phyloP scores from a whole-genome alignment of 768 basidiomycete species.

The Amanita polypyramis region DNA sequence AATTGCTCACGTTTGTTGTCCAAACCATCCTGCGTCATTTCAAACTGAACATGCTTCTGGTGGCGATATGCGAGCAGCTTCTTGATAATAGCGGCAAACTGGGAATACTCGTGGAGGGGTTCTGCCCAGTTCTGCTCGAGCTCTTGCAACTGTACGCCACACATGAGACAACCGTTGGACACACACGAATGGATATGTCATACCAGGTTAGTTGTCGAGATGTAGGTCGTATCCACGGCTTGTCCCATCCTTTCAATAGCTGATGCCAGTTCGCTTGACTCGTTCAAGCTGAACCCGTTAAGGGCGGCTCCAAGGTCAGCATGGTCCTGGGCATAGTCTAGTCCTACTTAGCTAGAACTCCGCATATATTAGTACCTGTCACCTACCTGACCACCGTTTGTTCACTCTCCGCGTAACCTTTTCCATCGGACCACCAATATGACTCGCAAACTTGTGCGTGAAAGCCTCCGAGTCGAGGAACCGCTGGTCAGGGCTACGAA shows the following conservation, averaged over 20 bases:
- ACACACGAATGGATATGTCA: slow-evolving; percentile 14
- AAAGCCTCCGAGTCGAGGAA: slow-evolving; percentile 95
- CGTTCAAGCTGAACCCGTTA: slow-evolving; percentile 90
- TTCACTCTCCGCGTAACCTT: slow-evolving; percentile 87
- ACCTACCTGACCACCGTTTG: slow-evolving; percentile 89
- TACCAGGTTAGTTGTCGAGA: slow-evolving; percentile 85
- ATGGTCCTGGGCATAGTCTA: slow-evolving; percentile 79
- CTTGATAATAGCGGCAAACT: slow-evolving; percentile 93
- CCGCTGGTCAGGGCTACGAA: slow-evolving; percentile 89
- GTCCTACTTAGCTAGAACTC: background rate
- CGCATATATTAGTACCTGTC: slow-evolving; percentile 1
- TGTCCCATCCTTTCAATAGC: slow-evolving; percentile 97
- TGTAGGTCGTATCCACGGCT: slow-evolving; percentile 88
- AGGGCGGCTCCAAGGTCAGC: slow-evolving; percentile 85
- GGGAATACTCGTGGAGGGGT: slow-evolving; percentile 90
- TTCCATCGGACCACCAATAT: slow-evolving; percentile 89
- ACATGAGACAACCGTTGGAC: slow-evolving; percentile 7
- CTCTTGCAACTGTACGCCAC: slow-evolving; percentile 62
- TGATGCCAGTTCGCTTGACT: slow-evolving; percentile 58
- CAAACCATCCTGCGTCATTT: slow-evolving; percentile 89
- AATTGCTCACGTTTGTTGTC: slow-evolving; percentile 78
- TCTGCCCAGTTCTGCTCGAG: slow-evolving; percentile 94
- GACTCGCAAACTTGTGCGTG: slow-evolving; percentile 90
- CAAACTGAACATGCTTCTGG: slow-evolving; percentile 96
- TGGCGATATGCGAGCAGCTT: slow-evolving; percentile 90